Base-by-base conservation (phyloP, 2,329 filamentous ascomycete genomes). In the Bipolaris victoriae region DNA sequence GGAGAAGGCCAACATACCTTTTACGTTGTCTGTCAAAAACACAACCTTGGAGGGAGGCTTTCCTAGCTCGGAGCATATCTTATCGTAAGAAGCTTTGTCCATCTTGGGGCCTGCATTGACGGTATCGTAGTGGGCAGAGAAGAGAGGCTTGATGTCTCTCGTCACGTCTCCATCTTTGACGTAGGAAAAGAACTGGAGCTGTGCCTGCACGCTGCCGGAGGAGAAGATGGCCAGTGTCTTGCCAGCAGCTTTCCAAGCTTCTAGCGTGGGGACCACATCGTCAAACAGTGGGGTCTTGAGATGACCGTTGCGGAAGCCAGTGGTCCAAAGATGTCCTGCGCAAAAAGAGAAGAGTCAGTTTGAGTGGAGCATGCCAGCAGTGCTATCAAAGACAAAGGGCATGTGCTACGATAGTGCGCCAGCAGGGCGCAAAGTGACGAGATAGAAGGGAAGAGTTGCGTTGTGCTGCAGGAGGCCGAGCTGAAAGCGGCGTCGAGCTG, bases 1-100 rank as follows among this genome's bases (percentile, higher is more conserved):
- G 41, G 31, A 22, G 15, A 15, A 16, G 40, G 20, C 31, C 41
- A 37, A 39, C 52, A 49, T 73, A 81, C 79, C 82, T 70, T 84
- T 85, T 44, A 90, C 82, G 70, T 92, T 92, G 77, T 95, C 91
- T 69, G 90, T 94, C 59, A 94, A 78, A 74, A 95, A 95, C n/a
- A 92, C 80, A 80, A 90, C 90, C 54, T 84, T 80, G 10, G 74
- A 75, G 16, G 82, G 74, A 48, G 78, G 66, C 55, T 82, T 78
- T 33, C 58, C 64, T 15, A 84, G 61, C 58, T 80, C 78, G 45
- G 75, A 74, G 46, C 84, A 80, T 64, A 93, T 92, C 66, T 80
- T 85, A 64, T 78, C 75, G 77, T 94, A 95, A 73, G 90, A 93
- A 20, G 73, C 75, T 37, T 77, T 73, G 66, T 91, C 85, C 44